phyloP scores from a whole-genome alignment of 2,329 filamentous ascomycete genomes.

The Verticillium longisporum region DNA sequence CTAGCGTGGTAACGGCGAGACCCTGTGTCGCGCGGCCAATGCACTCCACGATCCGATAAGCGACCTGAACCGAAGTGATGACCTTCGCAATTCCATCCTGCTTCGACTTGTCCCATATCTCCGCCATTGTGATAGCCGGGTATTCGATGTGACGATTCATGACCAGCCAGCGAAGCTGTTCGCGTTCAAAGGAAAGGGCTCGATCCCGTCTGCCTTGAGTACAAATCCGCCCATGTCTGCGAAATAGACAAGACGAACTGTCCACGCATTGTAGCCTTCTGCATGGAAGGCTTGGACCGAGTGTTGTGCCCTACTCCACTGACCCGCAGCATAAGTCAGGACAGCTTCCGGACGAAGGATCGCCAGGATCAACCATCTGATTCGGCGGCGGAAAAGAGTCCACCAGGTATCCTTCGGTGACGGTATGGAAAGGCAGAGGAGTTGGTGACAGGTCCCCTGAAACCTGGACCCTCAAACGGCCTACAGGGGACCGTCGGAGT shows the following conservation, averaged over 20 bases:
- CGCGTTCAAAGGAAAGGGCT: constrained; percentile 15
- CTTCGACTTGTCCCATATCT: constrained; percentile 18
- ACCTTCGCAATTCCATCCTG: constrained; percentile 14
- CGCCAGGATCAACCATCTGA: constrained; percentile 13
- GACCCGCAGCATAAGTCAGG: constrained; percentile 14
- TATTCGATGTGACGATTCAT: constrained; percentile 8
- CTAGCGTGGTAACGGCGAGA: constrained; percentile 12
- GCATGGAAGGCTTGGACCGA: constrained; percentile 8
- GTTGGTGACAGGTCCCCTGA: neutral
- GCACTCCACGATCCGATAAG: constrained; percentile 11
- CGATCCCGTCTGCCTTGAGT: constrained; percentile 7
- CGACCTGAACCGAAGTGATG: constrained; percentile 12
- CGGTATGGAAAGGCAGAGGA: constrained; percentile 22
- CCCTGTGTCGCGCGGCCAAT: constrained; percentile 8
- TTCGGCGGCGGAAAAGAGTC: constrained; percentile 4
- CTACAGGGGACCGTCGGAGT: too few relatives aligned
- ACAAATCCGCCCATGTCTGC: constrained; percentile 21
- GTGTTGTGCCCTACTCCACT: constrained; percentile 13
- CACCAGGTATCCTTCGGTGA: constrained; percentile 4
- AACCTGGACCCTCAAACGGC: neutral
- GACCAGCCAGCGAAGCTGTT: constrained; percentile 14
- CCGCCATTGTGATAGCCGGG: constrained; percentile 7
- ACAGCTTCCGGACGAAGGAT: constrained; percentile 14
- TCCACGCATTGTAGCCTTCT: constrained; percentile 15
- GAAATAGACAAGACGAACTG: constrained; percentile 16